Evolutionary conservation across 1,284 basidiomycete genomes (phyloP).

Genomic region (Vanrija pseudolonga): DNA sequence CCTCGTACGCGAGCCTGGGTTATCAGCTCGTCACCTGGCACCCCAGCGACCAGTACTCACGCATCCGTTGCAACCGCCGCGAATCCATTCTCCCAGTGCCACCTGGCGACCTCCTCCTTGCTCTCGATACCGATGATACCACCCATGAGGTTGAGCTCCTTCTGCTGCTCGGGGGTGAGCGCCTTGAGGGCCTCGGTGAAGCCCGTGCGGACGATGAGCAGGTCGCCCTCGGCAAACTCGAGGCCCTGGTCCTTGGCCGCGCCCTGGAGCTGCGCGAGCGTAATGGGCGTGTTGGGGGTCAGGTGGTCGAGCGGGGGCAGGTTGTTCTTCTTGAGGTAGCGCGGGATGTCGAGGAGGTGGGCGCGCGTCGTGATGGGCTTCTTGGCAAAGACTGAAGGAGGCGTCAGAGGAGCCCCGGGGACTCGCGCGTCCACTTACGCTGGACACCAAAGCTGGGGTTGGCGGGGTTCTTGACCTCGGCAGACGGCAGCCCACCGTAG

Average conservation of each 20-base stretch:
- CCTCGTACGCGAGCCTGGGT: slow-evolving; percentile 34
- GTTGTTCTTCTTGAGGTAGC: slow-evolving; percentile 37
- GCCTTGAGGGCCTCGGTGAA: slow-evolving; percentile 44
- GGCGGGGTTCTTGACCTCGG: slow-evolving; percentile 6
- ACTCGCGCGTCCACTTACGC: slow-evolving; percentile 11
- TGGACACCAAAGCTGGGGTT: slow-evolving; percentile 9
- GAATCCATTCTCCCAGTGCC: slow-evolving; percentile 51
- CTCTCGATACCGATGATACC: slow-evolving; percentile 30
- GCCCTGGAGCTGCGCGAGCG: slow-evolving; percentile 27
- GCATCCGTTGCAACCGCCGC: slow-evolving; percentile 50
- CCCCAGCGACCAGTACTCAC: slow-evolving; percentile 18
- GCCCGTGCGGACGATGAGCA: slow-evolving; percentile 46
- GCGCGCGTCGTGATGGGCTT: slow-evolving; percentile 20
- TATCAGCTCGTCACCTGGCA: not conserved
- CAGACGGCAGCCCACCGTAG: slow-evolving; percentile 11
- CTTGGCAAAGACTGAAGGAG: slow-evolving; percentile 9
- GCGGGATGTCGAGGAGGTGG: slow-evolving; percentile 18
- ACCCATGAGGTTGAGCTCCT: slow-evolving; percentile 8
- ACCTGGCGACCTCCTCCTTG: slow-evolving; percentile 38
- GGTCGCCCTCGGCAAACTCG: slow-evolving; percentile 38
- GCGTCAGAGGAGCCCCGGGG: not conserved
- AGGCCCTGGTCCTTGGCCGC: slow-evolving; percentile 33
- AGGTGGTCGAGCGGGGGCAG: slow-evolving; percentile 43
- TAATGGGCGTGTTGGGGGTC: slow-evolving; percentile 20
- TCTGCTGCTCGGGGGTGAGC: slow-evolving; percentile 22